Evolutionary conservation across 2,329 filamentous ascomycete species (phyloP).

Genomic region (Hymenoscyphus occultus): DNA sequence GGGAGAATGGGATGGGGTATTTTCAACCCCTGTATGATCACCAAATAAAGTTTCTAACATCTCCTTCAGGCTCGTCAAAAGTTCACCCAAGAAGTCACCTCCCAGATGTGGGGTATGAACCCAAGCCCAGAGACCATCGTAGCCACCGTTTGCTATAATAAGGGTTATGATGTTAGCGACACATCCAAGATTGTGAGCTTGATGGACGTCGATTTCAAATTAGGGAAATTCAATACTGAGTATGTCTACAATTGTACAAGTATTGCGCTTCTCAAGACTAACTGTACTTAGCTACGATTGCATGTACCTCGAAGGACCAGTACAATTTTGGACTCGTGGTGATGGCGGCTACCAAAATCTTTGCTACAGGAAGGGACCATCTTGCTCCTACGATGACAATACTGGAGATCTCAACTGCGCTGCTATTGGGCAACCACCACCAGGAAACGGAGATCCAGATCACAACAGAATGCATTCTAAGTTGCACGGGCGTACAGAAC

Average conservation of each 20-base stretch:
- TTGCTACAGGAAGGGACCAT: background rate
- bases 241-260: background rate
- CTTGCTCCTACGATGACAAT: background rate
- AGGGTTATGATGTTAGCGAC: slow-evolving; percentile 2
- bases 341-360: slow-evolving; percentile 7
- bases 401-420: slow-evolving; percentile 8
- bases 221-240: slow-evolving; percentile 4
- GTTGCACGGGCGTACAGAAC: too few species aligned
- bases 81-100: slow-evolving; percentile 5
- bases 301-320: slow-evolving; percentile 6
- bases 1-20: background rate
- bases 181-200: background rate
- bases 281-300: slow-evolving; percentile 3
- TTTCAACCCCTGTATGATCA: background rate
- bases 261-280: background rate
- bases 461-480: too few species aligned
- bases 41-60: background rate
- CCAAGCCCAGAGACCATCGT: background rate
- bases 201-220: background rate
- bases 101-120: slow-evolving; percentile 4
- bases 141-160: slow-evolving; percentile 5
- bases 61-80: slow-evolving; percentile 1
- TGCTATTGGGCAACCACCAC: too few species aligned
- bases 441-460: too few species aligned
- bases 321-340: background rate